These are phyloP conservation scores for Aspergillus affinis DNA, from an alignment of 495 filamentous ascomycete species.

Conservation along the genomic window DNA sequence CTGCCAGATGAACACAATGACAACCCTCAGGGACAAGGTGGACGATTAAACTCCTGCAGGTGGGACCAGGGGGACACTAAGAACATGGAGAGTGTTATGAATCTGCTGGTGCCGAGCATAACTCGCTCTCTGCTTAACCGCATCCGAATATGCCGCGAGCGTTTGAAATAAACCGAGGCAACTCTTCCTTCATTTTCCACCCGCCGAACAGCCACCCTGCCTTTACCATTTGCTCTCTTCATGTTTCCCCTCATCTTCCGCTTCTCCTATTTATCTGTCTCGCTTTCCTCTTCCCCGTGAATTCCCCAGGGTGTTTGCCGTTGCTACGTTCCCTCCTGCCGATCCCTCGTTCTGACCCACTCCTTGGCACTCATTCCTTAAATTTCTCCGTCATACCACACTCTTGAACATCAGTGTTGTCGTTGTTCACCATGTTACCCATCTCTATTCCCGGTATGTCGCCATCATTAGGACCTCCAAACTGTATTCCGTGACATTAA, in stretches of 20 bases:
- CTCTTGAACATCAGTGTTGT: neutral
- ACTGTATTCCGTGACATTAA: neutral
- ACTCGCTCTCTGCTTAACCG: neutral
- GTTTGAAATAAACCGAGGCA: constrained; percentile 8
- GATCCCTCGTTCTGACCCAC: constrained; percentile 1
- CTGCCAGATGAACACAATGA: neutral
- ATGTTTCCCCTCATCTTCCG: neutral
- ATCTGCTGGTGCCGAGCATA: neutral
- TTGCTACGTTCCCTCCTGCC: neutral
- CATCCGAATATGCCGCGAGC: neutral
- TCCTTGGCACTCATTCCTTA: neutral
- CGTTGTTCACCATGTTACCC: neutral
- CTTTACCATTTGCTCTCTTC: neutral
- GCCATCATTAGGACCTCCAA: neutral
- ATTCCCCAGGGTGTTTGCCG: neutral
- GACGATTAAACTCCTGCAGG: too few species aligned
- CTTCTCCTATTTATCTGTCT: neutral
- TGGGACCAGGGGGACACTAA: neutral
- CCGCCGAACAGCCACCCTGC: too few species aligned
- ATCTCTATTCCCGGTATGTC: constrained; percentile 19
- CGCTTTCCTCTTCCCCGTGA: neutral
- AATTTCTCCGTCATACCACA: neutral
- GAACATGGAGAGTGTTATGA: neutral
- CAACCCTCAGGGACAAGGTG: too few species aligned
- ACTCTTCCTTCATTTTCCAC: neutral